These are phyloP conservation scores for Hamigera avellanea DNA, from an alignment of 495 filamentous ascomycete species.

Conservation along the genomic window DNA sequence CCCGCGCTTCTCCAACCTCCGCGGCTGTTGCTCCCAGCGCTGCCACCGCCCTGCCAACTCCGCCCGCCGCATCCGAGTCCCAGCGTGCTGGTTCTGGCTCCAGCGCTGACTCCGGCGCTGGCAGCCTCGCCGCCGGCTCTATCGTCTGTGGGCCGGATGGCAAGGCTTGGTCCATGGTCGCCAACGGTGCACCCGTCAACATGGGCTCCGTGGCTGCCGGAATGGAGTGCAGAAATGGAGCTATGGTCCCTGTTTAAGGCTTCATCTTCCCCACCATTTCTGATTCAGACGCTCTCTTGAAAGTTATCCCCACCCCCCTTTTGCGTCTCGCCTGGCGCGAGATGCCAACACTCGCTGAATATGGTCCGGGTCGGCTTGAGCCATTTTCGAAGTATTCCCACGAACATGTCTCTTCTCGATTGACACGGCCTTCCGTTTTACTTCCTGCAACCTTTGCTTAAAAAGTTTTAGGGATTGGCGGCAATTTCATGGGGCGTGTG, in stretches of 20 bases:
- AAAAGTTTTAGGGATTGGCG: too few species aligned
- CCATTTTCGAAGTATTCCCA: too few species aligned
- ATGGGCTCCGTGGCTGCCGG: slow-evolving; percentile 33
- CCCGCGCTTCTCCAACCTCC: not conserved
- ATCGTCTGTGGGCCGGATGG: slow-evolving; percentile 31
- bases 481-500: too few species aligned
- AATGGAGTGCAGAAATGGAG: slow-evolving; percentile 23
- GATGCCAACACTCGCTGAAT: too few species aligned
- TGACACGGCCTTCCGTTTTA: too few species aligned
- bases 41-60: slow-evolving; percentile 1
- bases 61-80: slow-evolving; percentile 6
- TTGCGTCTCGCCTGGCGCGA: not conserved
- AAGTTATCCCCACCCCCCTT: too few species aligned
- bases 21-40: not conserved
- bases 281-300: too few species aligned
- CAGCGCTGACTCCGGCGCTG: slow-evolving; percentile 8
- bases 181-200: slow-evolving; percentile 16
- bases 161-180: slow-evolving; percentile 24
- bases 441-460: too few species aligned
- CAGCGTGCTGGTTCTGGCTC: slow-evolving; percentile 8
- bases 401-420: too few species aligned
- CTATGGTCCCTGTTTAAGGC: slow-evolving; percentile 8
- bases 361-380: too few species aligned
- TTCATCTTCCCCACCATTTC: too few species aligned
- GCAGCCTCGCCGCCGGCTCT: slow-evolving; percentile 15